Conservation (phyloP, 2,329 filamentous ascomycete species). For the Chaetomiaceae sp. region DNA sequence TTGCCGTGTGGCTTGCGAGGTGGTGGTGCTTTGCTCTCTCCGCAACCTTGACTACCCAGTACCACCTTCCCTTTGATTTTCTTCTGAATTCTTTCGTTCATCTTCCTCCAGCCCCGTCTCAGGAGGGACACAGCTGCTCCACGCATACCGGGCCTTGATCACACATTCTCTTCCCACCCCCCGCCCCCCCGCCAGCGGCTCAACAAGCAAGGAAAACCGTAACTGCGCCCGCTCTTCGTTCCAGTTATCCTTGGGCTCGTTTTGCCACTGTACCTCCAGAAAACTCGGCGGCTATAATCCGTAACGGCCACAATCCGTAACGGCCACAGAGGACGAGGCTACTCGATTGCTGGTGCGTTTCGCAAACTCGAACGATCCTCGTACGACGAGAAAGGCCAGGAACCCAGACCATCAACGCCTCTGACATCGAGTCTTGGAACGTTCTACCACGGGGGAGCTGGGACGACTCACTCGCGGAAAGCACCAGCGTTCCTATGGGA, state of each 20-base stretch:
- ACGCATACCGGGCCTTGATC: no score
- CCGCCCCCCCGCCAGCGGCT: background rate
- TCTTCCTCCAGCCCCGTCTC: background rate
- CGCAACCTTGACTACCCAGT: background rate
- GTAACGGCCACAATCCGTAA: no score
- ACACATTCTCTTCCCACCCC: background rate
- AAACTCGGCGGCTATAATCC: no score
- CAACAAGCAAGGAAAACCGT: background rate
- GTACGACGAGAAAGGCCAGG: no score
- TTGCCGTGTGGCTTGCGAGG: background rate
- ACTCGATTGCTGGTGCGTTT: background rate
- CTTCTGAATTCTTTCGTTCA: no score
- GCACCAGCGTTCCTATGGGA: conserved; percentile 22
- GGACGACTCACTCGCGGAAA: background rate
- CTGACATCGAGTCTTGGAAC: no score
- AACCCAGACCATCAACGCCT: no score
- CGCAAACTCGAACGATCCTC: background rate
- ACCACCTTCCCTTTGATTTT: no score
- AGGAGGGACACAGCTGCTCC: background rate
- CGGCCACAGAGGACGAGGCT: no score
- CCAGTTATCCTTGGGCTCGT: background rate
- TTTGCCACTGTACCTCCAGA: no score
- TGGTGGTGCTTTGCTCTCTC: background rate
- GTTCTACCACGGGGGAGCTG: background rate
- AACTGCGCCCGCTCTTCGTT: background rate